phyloP scores from a whole-genome alignment of 352 stramenopile genomes.

The Peronosclerospora sorghi region DNA sequence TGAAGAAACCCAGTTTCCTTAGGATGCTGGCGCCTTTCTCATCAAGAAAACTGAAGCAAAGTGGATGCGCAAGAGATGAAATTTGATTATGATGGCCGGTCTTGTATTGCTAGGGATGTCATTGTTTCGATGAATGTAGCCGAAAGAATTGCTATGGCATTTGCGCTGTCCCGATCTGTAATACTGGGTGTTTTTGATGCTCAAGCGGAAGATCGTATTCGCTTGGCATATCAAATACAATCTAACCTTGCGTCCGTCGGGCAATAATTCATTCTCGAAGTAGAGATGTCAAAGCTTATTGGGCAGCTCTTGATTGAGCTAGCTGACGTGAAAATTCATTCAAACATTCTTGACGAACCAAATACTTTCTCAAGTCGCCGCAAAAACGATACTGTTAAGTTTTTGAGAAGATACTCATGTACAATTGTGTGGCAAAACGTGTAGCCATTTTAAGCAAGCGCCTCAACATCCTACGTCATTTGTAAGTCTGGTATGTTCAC shows the following conservation, averaged over 20 bases:
- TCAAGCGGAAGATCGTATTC: slow-evolving; percentile 75
- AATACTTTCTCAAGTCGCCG: slow-evolving; percentile 77
- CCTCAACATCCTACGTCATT: slow-evolving; percentile 86
- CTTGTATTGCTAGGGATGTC: slow-evolving; percentile 63
- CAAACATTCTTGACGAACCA: slow-evolving; percentile 88
- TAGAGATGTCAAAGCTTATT: slow-evolving; percentile 87
- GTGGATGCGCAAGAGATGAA: slow-evolving; percentile 55
- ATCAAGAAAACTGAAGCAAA: slow-evolving; percentile 28
- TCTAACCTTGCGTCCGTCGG: slow-evolving; percentile 68
- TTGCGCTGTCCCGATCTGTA: slow-evolving; percentile 86
- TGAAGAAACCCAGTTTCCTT: slow-evolving; percentile 37
- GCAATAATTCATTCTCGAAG: slow-evolving; percentile 85
- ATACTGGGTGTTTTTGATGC: slow-evolving; percentile 89
- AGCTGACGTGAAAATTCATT: slow-evolving; percentile 89
- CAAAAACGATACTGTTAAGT: slow-evolving; percentile 87
- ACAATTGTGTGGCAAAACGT: slow-evolving; percentile 86
- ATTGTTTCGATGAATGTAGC: slow-evolving; percentile 54
- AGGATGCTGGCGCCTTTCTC: slow-evolving; percentile 46
- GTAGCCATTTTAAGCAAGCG: slow-evolving; percentile 90
- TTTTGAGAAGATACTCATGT: slow-evolving; percentile 82
- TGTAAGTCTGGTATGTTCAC: slow-evolving; percentile 32
- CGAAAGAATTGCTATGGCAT: slow-evolving; percentile 87
- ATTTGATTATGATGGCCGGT: slow-evolving; percentile 39
- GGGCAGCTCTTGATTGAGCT: slow-evolving; percentile 83
- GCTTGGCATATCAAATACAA: slow-evolving; percentile 79